A percentile compares a stretch with the other conserved stretches of the same genome.
Evolutionary conservation across 2,329 filamentous ascomycete species (phyloP).

Genomic region (Ophiostoma himal-ulmi): DNA sequence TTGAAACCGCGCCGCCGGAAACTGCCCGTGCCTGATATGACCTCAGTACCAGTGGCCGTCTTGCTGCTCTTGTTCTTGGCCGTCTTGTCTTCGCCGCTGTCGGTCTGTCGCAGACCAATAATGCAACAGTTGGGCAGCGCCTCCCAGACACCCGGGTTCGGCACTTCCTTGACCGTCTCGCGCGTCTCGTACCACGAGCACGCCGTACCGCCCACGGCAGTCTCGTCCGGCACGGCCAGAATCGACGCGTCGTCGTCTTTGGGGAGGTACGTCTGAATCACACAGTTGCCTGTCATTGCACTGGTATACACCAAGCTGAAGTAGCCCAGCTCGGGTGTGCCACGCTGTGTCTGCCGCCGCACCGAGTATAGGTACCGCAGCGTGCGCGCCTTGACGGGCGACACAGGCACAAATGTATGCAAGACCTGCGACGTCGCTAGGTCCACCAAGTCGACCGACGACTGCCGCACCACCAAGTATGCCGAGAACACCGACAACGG

Average conservation of each 20-base stretch:
- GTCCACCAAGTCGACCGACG: constrained; percentile 56
- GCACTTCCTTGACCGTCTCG: constrained; percentile 48
- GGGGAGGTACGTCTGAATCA: constrained; percentile 59
- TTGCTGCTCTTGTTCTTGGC: constrained; percentile 22
- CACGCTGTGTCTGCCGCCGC: constrained; percentile 47
- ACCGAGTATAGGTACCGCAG: constrained; percentile 55
- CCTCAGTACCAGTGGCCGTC: constrained; percentile 21
- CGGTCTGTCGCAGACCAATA: constrained; percentile 51
- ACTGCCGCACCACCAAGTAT: constrained; percentile 54
- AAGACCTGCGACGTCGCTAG: constrained; percentile 50
- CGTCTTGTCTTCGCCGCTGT: neutral
- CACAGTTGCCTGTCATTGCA: constrained; percentile 53
- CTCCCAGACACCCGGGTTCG: constrained; percentile 62
- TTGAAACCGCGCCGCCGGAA: neutral
- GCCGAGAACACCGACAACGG: constrained; percentile 52
- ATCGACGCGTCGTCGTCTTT: constrained; percentile 36
- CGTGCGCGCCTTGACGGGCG: constrained; percentile 52
- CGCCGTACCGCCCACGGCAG: constrained; percentile 37
- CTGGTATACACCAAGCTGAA: constrained; percentile 61
- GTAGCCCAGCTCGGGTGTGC: constrained; percentile 42
- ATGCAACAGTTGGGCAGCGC: constrained; percentile 54
- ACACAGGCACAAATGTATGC: constrained; percentile 53
- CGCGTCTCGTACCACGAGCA: constrained; percentile 48
- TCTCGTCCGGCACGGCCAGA: constrained; percentile 28
- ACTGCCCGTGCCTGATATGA: neutral